A percentile compares a stretch with the other conserved stretches of the same genome.
These are phyloP conservation scores for Alnus glutinosa DNA, from an alignment of 306 rosid species.

Conservation along the genomic window DNA sequence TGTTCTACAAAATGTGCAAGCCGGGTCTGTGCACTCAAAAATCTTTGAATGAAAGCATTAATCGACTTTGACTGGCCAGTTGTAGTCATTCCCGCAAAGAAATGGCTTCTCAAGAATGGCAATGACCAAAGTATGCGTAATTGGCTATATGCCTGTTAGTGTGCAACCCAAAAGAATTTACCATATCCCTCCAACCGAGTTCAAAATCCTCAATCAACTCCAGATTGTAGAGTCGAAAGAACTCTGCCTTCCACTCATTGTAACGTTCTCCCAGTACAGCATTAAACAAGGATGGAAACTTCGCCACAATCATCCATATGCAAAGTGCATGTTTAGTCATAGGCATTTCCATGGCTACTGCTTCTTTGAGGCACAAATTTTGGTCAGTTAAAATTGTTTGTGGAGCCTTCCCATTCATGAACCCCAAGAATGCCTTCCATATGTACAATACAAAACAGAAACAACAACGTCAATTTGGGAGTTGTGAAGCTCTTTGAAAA, in stretches of 20 bases:
- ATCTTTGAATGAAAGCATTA: slow-evolving; percentile 92
- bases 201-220: slow-evolving; percentile 89
- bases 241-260: slow-evolving; percentile 94
- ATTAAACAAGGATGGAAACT: slow-evolving; percentile 98
- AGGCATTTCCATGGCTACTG: slow-evolving; percentile 73
- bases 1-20: slow-evolving; percentile 94
- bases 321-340: slow-evolving; percentile 84
- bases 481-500: slow-evolving; percentile 16
- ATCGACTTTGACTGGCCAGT: slow-evolving; percentile 88
- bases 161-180: slow-evolving; percentile 83
- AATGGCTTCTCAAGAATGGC: slow-evolving; percentile 91
- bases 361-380: slow-evolving; percentile 88
- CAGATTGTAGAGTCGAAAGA: slow-evolving; percentile 77
- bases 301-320: slow-evolving; percentile 97
- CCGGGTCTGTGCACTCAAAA: slow-evolving; percentile 89
- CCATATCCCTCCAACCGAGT: slow-evolving; percentile 90
- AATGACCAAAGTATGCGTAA: slow-evolving; percentile 81
- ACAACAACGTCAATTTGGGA: slow-evolving; percentile 34
- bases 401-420: slow-evolving; percentile 91
- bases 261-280: slow-evolving; percentile 94
- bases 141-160: slow-evolving; percentile 78
- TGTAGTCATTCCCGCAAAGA: slow-evolving; percentile 91
- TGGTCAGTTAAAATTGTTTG: slow-evolving; percentile 91
- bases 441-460: slow-evolving; percentile 34
- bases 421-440: slow-evolving; percentile 85